Evolutionary conservation across 768 basidiomycete genomes (phyloP), one percentile per base, ranked within the genome.

Genomic region (Hypholoma sublateritium): DNA sequence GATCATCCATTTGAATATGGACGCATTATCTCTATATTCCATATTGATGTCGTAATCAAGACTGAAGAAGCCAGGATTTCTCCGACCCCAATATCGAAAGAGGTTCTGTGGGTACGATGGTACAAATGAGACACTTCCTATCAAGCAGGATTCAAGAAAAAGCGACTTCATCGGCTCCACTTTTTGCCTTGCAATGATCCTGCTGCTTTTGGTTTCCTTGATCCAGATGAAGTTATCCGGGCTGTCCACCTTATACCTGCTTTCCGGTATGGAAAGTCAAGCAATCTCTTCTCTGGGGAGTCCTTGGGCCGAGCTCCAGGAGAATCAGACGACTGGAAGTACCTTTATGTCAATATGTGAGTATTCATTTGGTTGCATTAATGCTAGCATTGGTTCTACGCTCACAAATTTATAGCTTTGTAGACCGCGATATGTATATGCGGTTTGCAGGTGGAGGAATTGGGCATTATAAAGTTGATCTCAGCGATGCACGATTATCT

Each of bases 361-460:
- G 59, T 34, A 21, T 22, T 37, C 16, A 7, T 21, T 11, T 9
- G 13, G 1, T 19, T 21, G 19, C 19, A 51, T 17, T 11, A 12
- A 5, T 22, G 1, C 21, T 16, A 17, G 6, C 2, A n/a, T n/a
- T n/a, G n/a, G n/a, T n/a, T n/a, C n/a, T n/a, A 25, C 17, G 25
- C 25, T 28, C 14, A 37, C n/a, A 21, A 4, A 4, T 56, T 25
- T 53, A 32, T 44, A 70, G 69, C 2, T 67, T 68, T 53, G 63
- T 63, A 7, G 67, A 70, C 42, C 50, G 67, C 9, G 68, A 72
- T 45, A 68, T 69, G 61, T 64, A 66, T 21, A 69, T 70, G 67
- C 37, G 61, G 0, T 67, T 63, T 12, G 42, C 52, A 0, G 71
- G 69, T 0, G 58, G 65, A 0, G 69, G 68, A 1, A 51, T 74